phyloP scores from a whole-genome alignment of 768 basidiomycete genomes.

The Pleurotus salmoneostramineus region DNA sequence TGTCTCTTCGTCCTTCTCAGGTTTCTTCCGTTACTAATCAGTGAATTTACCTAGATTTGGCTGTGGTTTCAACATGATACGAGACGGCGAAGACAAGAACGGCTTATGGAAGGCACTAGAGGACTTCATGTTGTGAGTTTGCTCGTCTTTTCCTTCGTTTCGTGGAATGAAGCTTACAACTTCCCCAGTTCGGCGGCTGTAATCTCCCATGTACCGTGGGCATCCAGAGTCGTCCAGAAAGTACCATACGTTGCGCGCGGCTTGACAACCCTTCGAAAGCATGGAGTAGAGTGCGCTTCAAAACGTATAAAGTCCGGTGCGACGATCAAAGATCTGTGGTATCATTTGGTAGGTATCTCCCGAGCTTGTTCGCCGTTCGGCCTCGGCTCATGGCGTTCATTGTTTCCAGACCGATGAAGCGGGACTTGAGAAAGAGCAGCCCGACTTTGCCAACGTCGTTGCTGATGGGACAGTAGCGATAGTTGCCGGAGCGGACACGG shows the following conservation, averaged over 20 bases:
- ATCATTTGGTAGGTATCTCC: conserved; percentile 33
- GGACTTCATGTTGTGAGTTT: conserved; percentile 14
- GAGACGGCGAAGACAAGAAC: conserved; percentile 32
- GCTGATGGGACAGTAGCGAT: conserved; percentile 32
- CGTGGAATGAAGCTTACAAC: neutral
- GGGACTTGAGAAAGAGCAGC: conserved; percentile 18
- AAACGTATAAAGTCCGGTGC: conserved; percentile 18
- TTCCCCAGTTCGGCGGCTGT: conserved; percentile 12
- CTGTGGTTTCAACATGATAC: conserved; percentile 31
- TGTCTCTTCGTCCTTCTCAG: conserved; percentile 11
- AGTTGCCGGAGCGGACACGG: conserved; percentile 46
- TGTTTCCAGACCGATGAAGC: conserved; percentile 18
- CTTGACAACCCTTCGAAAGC: conserved; percentile 19
- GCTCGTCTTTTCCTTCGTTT: neutral
- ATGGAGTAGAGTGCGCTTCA: conserved; percentile 14
- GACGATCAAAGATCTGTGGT: conserved; percentile 28
- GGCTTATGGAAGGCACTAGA: conserved; percentile 16
- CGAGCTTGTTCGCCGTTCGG: no score
- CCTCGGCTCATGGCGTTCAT: no score
- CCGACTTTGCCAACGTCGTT: conserved; percentile 14
- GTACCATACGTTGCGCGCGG: conserved; percentile 25
- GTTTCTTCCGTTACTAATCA: neutral
- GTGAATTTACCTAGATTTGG: conserved; percentile 24
- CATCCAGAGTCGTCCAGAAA: conserved; percentile 14
- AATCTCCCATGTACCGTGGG: conserved; percentile 22